phyloP scores from a whole-genome alignment of 495 filamentous ascomycete genomes.

The Hamigera avellanea region DNA sequence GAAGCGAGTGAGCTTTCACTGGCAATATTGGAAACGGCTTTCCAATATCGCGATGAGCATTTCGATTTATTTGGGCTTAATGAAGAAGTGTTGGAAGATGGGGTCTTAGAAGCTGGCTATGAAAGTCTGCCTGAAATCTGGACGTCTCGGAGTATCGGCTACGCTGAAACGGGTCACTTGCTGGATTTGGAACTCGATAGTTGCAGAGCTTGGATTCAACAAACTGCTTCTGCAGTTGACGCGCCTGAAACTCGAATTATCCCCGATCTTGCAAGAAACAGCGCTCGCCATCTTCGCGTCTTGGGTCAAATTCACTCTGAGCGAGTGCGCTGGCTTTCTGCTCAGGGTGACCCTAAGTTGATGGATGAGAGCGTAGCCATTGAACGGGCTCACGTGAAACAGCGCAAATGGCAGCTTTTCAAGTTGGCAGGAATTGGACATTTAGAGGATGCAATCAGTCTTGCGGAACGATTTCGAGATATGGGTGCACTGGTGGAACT shows the following conservation, averaged over 20 bases:
- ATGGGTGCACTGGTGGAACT: slow-evolving; percentile 59
- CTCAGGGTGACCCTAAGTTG: slow-evolving; percentile 34
- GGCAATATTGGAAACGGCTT: slow-evolving; percentile 58
- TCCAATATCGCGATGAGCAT: slow-evolving; percentile 57
- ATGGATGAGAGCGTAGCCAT: slow-evolving; percentile 33
- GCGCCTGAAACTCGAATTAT: slow-evolving; percentile 22
- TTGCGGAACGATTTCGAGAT: slow-evolving; percentile 65
- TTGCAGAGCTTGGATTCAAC: slow-evolving; percentile 29
- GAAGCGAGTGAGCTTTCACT: slow-evolving; percentile 75
- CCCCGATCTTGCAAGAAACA: slow-evolving; percentile 38
- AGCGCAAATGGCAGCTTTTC: slow-evolving; percentile 47
- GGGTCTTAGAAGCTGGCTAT: slow-evolving; percentile 49
- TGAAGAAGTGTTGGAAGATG: slow-evolving; percentile 51
- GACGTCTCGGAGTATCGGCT: slow-evolving; percentile 47
- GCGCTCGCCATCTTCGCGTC: slow-evolving; percentile 42
- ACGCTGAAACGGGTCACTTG: slow-evolving; percentile 38
- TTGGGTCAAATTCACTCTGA: slow-evolving; percentile 51
- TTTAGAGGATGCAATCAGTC: slow-evolving; percentile 51
- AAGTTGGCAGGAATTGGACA: slow-evolving; percentile 58
- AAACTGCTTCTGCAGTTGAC: slow-evolving; percentile 17
- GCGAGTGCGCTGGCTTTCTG: slow-evolving; percentile 46
- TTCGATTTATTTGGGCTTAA: slow-evolving; percentile 58
- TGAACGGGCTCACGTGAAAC: slow-evolving; percentile 35
- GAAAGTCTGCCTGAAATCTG: slow-evolving; percentile 63
- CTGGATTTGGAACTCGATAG: slow-evolving; percentile 34